These are phyloP conservation scores for Podaxis sp. DNA, from an alignment of 768 basidiomycete genomes.

Conservation along the genomic window DNA sequence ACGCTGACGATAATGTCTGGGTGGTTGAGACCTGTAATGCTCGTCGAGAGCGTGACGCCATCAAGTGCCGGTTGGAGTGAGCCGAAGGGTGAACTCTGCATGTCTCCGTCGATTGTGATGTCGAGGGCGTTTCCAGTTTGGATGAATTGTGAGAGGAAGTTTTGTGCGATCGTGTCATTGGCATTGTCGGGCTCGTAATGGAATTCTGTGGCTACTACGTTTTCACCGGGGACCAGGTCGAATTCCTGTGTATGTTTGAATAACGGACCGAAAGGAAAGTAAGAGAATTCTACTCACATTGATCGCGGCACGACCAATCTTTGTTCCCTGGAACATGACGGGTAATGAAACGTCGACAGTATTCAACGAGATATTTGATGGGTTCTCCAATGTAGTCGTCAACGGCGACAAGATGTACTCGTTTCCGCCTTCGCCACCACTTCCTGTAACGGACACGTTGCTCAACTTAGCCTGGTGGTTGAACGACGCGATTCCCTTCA, in stretches of 20 bases:
- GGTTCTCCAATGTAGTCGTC: conserved; percentile 60
- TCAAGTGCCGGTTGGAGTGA: conserved; percentile 58
- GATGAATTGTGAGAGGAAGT: conserved; percentile 61
- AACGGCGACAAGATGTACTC: conserved; percentile 59
- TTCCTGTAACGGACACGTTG: conserved; percentile 62
- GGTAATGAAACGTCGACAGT: conserved; percentile 60
- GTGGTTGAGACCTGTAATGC: conserved; percentile 50
- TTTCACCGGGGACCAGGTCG: conserved; percentile 56
- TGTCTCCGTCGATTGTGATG: conserved; percentile 60
- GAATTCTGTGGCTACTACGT: conserved; percentile 57
- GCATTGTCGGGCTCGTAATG: conserved; percentile 64
- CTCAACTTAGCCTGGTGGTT: conserved; percentile 49
- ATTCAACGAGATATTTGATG: conserved; percentile 63
- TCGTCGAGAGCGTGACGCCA: conserved; percentile 49
- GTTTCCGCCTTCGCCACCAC: conserved; percentile 61
- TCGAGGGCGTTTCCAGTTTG: conserved; percentile 48
- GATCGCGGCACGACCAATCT: conserved; percentile 61
- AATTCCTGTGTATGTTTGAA: conserved; percentile 40
- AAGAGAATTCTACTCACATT: conserved; percentile 37
- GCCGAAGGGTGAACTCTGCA: conserved; percentile 57
- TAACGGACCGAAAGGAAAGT: not conserved
- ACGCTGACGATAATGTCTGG: conserved; percentile 59
- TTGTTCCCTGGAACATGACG: conserved; percentile 53
- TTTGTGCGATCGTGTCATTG: conserved; percentile 65
- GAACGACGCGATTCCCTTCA: conserved; percentile 64